Evolutionary conservation across 1,139 yeast genomes (phyloP).

Genomic region (Debaryomyces sp.): DNA sequence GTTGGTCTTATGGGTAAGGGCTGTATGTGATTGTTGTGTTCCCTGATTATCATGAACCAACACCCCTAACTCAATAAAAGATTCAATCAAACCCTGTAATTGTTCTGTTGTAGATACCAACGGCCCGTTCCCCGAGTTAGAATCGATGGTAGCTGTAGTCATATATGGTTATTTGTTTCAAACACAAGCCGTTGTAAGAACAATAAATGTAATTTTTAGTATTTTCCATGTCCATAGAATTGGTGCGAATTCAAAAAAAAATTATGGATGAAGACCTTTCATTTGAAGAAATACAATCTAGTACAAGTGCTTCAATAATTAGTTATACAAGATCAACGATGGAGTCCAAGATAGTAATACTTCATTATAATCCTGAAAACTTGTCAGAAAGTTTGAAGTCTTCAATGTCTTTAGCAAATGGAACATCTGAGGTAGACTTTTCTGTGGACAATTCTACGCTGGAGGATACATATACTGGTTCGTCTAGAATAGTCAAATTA

Average conservation of each 20-base stretch:
- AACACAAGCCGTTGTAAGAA: neutral
- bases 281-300: neutral
- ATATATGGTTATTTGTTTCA: conserved; percentile 17
- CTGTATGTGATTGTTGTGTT: conserved; percentile 56
- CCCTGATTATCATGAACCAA: conserved; percentile 93
- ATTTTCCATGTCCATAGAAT: neutral
- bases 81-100: conserved; percentile 74
- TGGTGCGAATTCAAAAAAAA: conserved; percentile 3
- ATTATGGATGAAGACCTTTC: neutral
- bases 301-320: neutral
- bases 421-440: neutral
- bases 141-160: conserved; percentile 40
- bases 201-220: neutral
- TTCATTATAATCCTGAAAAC: conserved; percentile 9
- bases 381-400: neutral
- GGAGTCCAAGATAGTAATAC: conserved; percentile 8
- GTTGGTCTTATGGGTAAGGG: conserved; percentile 44
- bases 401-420: neutral
- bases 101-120: conserved; percentile 57
- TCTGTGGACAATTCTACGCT: neutral
- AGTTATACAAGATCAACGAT: neutral
- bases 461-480: conserved; percentile 8
- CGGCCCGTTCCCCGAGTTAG: conserved; percentile 38
- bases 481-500: conserved; percentile 15
- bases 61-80: conserved; percentile 85